phyloP scores from a whole-genome alignment of 176 grass and related monocot species.

The Themeda triandra region DNA sequence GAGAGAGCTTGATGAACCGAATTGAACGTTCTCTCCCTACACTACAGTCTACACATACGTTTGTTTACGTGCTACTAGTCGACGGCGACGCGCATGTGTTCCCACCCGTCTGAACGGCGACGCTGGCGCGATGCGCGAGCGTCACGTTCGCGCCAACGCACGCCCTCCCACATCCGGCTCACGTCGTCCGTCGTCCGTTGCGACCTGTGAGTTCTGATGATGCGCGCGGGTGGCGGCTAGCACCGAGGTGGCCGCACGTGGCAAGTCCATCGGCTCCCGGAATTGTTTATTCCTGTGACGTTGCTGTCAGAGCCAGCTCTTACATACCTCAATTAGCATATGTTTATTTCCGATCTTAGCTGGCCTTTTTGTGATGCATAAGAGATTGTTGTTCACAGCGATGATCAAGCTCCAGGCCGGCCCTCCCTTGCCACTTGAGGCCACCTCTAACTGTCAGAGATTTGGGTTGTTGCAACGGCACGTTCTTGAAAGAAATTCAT shows the following conservation, averaged over 20 bases:
- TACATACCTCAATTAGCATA: not conserved
- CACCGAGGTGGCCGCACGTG: not conserved
- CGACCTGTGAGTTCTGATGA: not conserved
- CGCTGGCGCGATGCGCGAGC: not conserved
- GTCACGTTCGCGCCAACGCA: not conserved
- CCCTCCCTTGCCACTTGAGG: too few species aligned
- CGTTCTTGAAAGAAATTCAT: not conserved
- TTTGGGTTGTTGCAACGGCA: not conserved
- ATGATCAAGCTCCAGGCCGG: not conserved
- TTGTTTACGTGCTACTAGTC: not conserved
- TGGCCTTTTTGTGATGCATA: not conserved
- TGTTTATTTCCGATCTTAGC: not conserved
- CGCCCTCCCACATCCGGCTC: not conserved
- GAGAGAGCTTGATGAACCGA: not conserved
- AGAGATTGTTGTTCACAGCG: not conserved
- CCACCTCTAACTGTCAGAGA: not conserved
- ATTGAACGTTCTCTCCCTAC: not conserved
- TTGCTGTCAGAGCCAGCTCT: not conserved
- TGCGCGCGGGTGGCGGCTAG: not conserved
- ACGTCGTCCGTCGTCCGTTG: not conserved
- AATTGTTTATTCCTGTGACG: not conserved
- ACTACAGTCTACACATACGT: not conserved
- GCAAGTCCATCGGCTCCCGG: not conserved
- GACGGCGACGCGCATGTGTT: constrained; percentile 8
- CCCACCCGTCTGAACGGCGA: constrained; percentile 1